Conservation (phyloP, 805 yeast species). For the Kodamaea kakaduensis region DNA sequence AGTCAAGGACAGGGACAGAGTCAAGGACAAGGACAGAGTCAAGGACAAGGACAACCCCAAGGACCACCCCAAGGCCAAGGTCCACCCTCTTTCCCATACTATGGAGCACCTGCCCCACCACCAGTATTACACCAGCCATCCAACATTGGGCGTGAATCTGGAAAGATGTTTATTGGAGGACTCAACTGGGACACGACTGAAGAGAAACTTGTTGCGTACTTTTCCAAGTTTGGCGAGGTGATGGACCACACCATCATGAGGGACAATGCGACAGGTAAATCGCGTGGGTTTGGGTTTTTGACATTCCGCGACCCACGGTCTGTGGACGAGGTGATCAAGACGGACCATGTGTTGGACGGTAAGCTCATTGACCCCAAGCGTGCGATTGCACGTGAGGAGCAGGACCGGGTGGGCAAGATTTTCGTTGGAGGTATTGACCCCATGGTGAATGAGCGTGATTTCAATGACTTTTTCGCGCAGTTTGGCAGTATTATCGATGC, state of each 20-base stretch:
- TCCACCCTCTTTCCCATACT: slow-evolving; percentile 6
- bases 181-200: slow-evolving; percentile 97
- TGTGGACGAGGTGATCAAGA: slow-evolving; percentile 80
- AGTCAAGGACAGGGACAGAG: too few relatives aligned
- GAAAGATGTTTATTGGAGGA: slow-evolving; percentile 95
- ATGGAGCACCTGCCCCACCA: slow-evolving; percentile 11
- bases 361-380: slow-evolving; percentile 96
- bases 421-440: slow-evolving; percentile 97
- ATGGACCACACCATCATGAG: slow-evolving; percentile 89
- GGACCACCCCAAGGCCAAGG: slow-evolving; percentile 12
- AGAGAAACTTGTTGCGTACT: slow-evolving; percentile 76
- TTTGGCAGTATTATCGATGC: slow-evolving; percentile 93
- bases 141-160: slow-evolving; percentile 54
- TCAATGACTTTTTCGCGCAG: slow-evolving; percentile 77
- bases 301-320: slow-evolving; percentile 78
- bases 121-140: slow-evolving; percentile 22
- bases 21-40: slow-evolving; percentile 4
- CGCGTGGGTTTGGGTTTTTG: slow-evolving; percentile 92
- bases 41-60: too few relatives aligned
- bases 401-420: slow-evolving; percentile 92
- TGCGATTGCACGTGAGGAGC: slow-evolving; percentile 96
- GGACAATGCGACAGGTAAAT: slow-evolving; percentile 78
- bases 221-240: slow-evolving; percentile 84
- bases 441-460: slow-evolving; percentile 87
- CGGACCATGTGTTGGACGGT: slow-evolving; percentile 89